Base-by-base conservation (phyloP, 495 filamentous ascomycete genomes). In the Ramalina intermedia region DNA sequence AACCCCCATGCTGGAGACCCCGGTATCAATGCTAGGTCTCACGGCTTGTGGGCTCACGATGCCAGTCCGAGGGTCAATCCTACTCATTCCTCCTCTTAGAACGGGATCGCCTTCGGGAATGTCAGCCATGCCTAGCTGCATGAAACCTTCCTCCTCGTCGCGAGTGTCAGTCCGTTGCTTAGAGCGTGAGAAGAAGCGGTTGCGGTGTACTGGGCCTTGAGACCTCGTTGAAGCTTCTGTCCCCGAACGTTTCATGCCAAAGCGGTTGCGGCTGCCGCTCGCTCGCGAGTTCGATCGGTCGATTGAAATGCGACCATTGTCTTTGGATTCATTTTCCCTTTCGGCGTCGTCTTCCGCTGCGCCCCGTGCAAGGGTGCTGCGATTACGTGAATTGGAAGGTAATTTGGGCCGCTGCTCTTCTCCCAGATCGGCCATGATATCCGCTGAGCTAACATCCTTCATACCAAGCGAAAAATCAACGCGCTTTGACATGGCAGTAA, bases 391-490 rank as follows among this genome's bases (percentile, higher is more conserved):
- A 33, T 63, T 46, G 2, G 54, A 59, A 43, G 69, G 65, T 29
- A 71, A 46, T 12, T 62, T 65, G 21, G 50, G 17, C 18, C 50
- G 50, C 43, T 63, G 68, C 49, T 78, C 75, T 48, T 81, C 77
- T 56, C 78, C 84, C 4, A 87, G 73, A 55, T 89, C 84, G 44
- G 76, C 81, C 58, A 77, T 75, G 29, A 81, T 58, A 52, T 84
- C 82, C 35, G 67, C 71, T 9, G 75, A 69, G 12, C 69, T 68
- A 20, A 82, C 65, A 48, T 74, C 70, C 35, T 67, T 69, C 66
- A 85, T 82, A 23, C 84, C 84, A 6, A 86, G 69, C 5, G 81
- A 84, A 64, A 87, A 87, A 57, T 87, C 84, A 26, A 85, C 79
- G 24, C 82, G 79, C 37, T 78, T 79, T 43, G 69, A 69, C 62